Evolutionary conservation across 345 rosid genomes (phyloP), one percentile per base, ranked within the genome.

Genomic region (Pugionium dolabratum): DNA sequence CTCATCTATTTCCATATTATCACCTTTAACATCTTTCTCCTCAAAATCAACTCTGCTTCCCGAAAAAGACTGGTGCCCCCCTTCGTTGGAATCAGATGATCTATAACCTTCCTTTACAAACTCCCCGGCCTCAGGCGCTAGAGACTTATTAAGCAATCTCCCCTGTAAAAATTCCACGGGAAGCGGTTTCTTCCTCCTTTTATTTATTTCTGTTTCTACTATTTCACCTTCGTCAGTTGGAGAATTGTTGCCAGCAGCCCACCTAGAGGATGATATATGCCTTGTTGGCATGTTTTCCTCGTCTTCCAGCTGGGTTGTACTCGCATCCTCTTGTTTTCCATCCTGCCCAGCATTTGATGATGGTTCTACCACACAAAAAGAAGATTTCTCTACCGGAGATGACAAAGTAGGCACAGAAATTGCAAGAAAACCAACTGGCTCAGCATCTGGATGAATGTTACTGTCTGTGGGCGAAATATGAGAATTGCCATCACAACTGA

Each of bases 221-320:
- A 93, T 83, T 64, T 90, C 98, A 70, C 96, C 96, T 74, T 90
- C 90, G 68, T 88, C 98, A 72, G 68, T 78, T 4, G 99, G 97
- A 72, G 99, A 91, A 75, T 69, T 84, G 75, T 83, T 79, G 5
- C 95, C 91, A 56, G 87, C 80, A 7, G 97, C 99, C 99, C 99
- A 95, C 72, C 96, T 87, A 4, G 99, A 95, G 68, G 93, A 91
- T 29, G 95, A 90, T 54, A 95, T 95, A 77, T 91, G 87, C 60
- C 88, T 79, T 11, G 85, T 83, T 5, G 91, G 96, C 48, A 78
- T 76, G 56, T n/a, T 42, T 75, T 84, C 87, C 74, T 89, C 97
- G 62, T 91, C 91, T 46, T 86, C 89, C 42, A 77, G 34, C 26
- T 55, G 81, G 50, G 61, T 77, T 48, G 18, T 18, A 18, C 18